These are phyloP conservation scores for Coemansia sp. DNA, from an alignment of 192 early-diverging fungal genomes.

Conservation along the genomic window DNA sequence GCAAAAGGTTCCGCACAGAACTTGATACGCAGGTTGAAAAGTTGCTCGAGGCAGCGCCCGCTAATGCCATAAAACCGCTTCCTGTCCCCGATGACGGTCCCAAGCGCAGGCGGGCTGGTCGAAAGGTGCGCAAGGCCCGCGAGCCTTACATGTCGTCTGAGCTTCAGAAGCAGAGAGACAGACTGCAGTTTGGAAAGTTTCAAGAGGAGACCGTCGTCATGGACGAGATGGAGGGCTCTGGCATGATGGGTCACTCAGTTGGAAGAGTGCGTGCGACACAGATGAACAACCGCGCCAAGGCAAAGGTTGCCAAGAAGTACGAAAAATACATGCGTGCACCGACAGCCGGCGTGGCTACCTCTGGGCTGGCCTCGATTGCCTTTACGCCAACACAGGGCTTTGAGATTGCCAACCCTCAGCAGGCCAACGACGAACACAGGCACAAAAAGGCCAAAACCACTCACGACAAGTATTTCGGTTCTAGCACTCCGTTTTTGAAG, in stretches of 20 bases:
- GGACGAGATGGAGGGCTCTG: constrained; percentile 85
- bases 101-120: constrained; percentile 90
- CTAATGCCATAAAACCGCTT: constrained; percentile 82
- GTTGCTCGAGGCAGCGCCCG: constrained; percentile 79
- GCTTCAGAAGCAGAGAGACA: constrained; percentile 84
- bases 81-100: constrained; percentile 90
- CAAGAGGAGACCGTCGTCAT: constrained; percentile 86
- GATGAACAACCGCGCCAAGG: constrained; percentile 70
- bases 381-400: constrained; percentile 96
- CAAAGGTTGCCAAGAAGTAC: constrained; percentile 62
- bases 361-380: constrained; percentile 86
- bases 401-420: constrained; percentile 82
- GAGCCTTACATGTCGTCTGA: constrained; percentile 84
- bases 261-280: constrained; percentile 76
- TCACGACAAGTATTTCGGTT: constrained; percentile 78
- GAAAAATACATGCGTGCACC: constrained; percentile 54
- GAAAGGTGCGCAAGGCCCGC: constrained; percentile 77
- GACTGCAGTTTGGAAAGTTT: constrained; percentile 87
- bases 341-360: constrained; percentile 50
- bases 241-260: constrained; percentile 74
- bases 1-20: constrained; percentile 70
- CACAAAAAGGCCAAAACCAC: constrained; percentile 59
- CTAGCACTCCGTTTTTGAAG: constrained; percentile 61
- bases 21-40: constrained; percentile 88
- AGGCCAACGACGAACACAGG: constrained; percentile 51